These are phyloP conservation scores for Solanum tarapatanum DNA, from an alignment of 257 asterid species.

Conservation along the genomic window DNA sequence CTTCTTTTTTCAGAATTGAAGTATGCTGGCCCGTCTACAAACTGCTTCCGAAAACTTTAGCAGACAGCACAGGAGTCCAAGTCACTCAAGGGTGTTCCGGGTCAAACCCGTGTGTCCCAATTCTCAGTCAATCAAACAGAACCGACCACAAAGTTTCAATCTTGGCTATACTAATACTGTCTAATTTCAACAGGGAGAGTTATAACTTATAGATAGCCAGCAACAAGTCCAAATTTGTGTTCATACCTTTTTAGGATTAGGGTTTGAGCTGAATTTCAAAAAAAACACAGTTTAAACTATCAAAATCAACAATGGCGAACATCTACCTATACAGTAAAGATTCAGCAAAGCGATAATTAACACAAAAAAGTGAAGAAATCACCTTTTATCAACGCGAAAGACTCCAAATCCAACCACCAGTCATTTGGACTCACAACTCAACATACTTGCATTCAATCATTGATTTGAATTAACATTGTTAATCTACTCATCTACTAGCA, in stretches of 20 bases:
- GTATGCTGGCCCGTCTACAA: neutral
- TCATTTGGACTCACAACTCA: neutral
- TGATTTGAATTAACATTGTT: neutral
- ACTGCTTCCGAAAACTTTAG: neutral
- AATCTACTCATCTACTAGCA: neutral
- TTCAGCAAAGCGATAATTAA: neutral
- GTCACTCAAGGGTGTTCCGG: neutral
- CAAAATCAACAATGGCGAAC: neutral
- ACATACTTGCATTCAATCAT: neutral
- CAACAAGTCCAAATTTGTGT: neutral
- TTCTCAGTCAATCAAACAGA: neutral
- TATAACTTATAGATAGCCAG: neutral
- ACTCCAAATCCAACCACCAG: neutral
- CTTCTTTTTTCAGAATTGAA: neutral
- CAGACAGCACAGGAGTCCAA: neutral
- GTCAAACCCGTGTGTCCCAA: neutral
- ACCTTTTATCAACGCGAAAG: neutral
- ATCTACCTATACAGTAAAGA: neutral
- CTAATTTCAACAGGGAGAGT: neutral
- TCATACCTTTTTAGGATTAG: neutral
- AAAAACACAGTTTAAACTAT: neutral
- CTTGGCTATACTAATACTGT: neutral
- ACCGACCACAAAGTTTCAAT: neutral
- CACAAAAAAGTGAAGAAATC: neutral
- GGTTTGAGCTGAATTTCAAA: neutral